Base-by-base conservation (phyloP, 495 filamentous ascomycete species). In the Collariella sp. region DNA sequence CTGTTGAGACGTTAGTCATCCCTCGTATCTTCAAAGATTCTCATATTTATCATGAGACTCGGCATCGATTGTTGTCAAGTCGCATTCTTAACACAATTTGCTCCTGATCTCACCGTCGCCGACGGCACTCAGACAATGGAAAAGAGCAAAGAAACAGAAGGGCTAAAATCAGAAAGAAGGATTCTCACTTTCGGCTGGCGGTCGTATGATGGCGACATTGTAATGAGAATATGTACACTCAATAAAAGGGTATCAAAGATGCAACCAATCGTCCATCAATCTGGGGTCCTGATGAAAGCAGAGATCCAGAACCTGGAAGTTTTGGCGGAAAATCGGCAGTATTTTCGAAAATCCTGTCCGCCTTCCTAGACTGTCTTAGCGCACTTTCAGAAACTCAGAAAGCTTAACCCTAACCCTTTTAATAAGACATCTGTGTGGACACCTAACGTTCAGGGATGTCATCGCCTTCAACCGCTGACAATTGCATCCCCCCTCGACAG, bases 321-420 rank as follows among this genome's bases (percentile, higher is more conserved):
- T 60, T 52, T 52, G 44, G 35, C 18, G 18, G 19, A 22, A 26
- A 15, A 18, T 48, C 39, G 63, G 67, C 65, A 70, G 60, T 66
- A 68, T 61, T 54, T 46, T 46, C 41, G 24, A 51, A 62, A 56
- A 50, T 26, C 38, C 43, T 60, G 58, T 68, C 67, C 65, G 64
- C 59, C 42, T 56, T 62, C 12, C 50, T 6, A 6, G 7, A 20
- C 11, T 15, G 42, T 1, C 11, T 13, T 43, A 4, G 13, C 13
- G 11, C 11, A 2, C 29, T 20, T 7, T 24, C 2, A 6, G 2
- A 34, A 45, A 11, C 2, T 31, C 5, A 26, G 0, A 3, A 34
- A 44, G 26, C 40, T 20, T 22, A 54, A 49, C 59, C 55, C 59
- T 50, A 40, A 48, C 44, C 40, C 55, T 56, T 31, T 18, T 33